Percentiles rank a stretch among this genome's conserved stretches.
Evolutionary conservation across 1,139 yeast genomes (phyloP).

Genomic region (Magnusiomyces sp.): DNA sequence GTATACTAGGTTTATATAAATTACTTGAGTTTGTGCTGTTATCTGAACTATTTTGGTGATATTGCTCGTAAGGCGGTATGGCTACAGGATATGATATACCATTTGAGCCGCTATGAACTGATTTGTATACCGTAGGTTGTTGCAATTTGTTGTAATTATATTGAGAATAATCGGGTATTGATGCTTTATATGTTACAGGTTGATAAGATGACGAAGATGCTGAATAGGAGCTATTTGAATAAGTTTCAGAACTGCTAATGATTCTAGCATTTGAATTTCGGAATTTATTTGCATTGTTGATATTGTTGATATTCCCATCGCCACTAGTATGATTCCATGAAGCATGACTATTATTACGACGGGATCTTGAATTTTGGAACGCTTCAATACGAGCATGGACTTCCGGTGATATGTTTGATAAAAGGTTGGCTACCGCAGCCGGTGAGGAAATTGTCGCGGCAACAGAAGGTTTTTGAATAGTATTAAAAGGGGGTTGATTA

Average conservation of each 20-base stretch:
- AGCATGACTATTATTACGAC: too few relatives aligned
- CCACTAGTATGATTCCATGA: too few relatives aligned
- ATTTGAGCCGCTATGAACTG: too few relatives aligned
- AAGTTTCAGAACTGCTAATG: too few relatives aligned
- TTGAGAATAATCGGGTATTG: slow-evolving; percentile 13
- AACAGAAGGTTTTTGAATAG: neutral
- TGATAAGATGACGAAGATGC: neutral
- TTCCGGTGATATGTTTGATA: slow-evolving; percentile 42
- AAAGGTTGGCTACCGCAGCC: slow-evolving; percentile 13
- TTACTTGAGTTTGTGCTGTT: too few relatives aligned
- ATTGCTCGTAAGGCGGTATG: too few relatives aligned
- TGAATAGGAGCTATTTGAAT: neutral
- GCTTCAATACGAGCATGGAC: slow-evolving; percentile 70
- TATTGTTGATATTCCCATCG: neutral
- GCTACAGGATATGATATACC: too few relatives aligned
- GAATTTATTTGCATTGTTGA: slow-evolving; percentile 4
- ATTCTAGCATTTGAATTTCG: slow-evolving; percentile 1
- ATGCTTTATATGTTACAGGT: slow-evolving; percentile 10
- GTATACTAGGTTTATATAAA: too few relatives aligned
- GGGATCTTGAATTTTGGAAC: slow-evolving; percentile 38
- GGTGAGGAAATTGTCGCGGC: slow-evolving; percentile 11
- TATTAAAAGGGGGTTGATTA: neutral
- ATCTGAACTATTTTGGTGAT: too few relatives aligned
- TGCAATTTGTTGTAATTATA: too few relatives aligned
- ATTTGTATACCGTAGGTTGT: too few relatives aligned